Base-by-base conservation (phyloP, 2,329 filamentous ascomycete species). In the Diaporthe vaccinii region DNA sequence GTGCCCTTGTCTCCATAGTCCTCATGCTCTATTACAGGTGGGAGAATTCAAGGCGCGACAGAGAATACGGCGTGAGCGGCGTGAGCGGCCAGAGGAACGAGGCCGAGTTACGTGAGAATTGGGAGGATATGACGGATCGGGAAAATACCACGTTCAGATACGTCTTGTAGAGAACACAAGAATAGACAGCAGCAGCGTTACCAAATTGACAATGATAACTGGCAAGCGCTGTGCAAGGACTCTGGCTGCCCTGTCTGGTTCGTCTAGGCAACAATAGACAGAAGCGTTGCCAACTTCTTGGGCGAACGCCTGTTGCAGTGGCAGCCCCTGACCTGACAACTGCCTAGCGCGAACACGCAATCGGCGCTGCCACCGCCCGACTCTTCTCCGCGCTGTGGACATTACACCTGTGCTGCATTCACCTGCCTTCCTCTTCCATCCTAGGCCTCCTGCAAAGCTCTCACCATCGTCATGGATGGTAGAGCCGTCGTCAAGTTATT, bases 111-210 rank as follows among this genome's bases (percentile, higher is more conserved):
- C 84, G 83, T 2, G 84, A 87, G 74, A 83, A 83, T 6, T 91
- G 84, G 86, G 83, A 82, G 51, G 85, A 86, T 34, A 81, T 89
- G 83, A 92, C 90, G 9, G 90, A 92, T 76, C 86, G 81, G 79
- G 87, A 92, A 82, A 91, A 92, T 78, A 86, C 85, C 78, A 85
- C 84, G 28, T 91, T 92, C 80, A 85, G 88, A 67, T 91, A 92
- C 55, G 55, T 58, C 55, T 58, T 58, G 20, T 58, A 58, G 31
- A 58, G 31, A 34, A 58, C 31, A 58, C 31, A 58, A 58, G 55
- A 20, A 36, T 58, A 57, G 53, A 34, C 28, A 57, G 53, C 28
- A 57, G 53, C 28, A 57, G 28, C 25, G 22, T 34, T 28, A 20
- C 53, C 17, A 57, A 57, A 57, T 57, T 15, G 28, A 22, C 7